Conservation (phyloP, 306 rosid species). For the Rosa chinensis region DNA sequence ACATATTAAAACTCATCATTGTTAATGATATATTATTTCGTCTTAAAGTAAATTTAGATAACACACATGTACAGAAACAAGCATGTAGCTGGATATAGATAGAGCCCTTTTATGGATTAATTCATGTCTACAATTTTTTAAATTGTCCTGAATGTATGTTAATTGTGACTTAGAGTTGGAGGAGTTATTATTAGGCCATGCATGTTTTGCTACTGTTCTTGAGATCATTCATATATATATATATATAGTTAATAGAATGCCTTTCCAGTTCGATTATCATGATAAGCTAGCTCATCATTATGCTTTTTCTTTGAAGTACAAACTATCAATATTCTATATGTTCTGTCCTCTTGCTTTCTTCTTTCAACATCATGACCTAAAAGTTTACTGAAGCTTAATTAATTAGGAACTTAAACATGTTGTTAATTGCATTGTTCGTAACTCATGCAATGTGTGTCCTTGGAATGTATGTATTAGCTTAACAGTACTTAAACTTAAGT, state of each 20-base stretch:
- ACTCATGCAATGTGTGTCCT: not conserved
- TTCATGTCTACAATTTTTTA: not conserved
- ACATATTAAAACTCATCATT: not conserved
- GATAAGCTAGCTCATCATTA: not conserved
- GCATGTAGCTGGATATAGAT: not conserved
- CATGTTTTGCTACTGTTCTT: not conserved
- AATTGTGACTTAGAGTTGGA: not conserved
- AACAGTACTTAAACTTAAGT: not conserved
- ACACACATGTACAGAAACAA: not conserved
- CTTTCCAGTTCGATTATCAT: conserved; percentile 10
- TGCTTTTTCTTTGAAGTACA: not conserved
- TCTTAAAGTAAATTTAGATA: not conserved
- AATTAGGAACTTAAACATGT: not conserved
- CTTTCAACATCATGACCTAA: conserved; percentile 2
- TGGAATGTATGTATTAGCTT: not conserved
- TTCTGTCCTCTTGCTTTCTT: not conserved
- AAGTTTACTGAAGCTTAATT: not conserved
- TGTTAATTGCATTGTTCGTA: not conserved
- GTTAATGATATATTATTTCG: not conserved
- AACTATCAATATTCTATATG: not conserved
- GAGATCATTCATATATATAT: not conserved
- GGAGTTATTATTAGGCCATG: conserved; percentile 1
- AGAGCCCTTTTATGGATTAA: not conserved
- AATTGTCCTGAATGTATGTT: not conserved
- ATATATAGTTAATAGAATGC: not conserved